phyloP scores from a whole-genome alignment of 2,329 filamentous ascomycete species.

The Hyphodiscus sp. region DNA sequence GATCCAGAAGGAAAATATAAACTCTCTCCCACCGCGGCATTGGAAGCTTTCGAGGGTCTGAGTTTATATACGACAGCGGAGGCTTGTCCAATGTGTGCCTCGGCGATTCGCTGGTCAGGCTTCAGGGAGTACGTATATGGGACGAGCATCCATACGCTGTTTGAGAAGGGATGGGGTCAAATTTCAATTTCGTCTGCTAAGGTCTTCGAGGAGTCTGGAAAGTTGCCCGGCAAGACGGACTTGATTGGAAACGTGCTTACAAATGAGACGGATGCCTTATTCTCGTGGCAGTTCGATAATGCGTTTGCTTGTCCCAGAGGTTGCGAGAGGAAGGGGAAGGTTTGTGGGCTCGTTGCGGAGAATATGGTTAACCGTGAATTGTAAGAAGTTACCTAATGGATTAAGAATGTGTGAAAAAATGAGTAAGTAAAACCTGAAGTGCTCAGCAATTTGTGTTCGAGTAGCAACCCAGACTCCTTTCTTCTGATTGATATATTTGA shows the following conservation, averaged over 20 bases:
- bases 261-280: conserved; percentile 48
- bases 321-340: conserved; percentile 13
- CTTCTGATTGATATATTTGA: conserved; percentile 46
- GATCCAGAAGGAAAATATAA: conserved; percentile 39
- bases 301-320: conserved; percentile 15
- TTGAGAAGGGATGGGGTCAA: conserved; percentile 44
- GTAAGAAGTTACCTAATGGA: neutral
- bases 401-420: no score
- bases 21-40: conserved; percentile 34
- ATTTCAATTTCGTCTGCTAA: conserved; percentile 41
- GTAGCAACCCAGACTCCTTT: conserved; percentile 49
- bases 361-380: conserved; percentile 3
- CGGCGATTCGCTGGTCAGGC: conserved; percentile 48
- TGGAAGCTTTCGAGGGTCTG: conserved; percentile 29
- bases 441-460: conserved; percentile 44
- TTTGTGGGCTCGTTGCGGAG: conserved; percentile 2
- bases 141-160: conserved; percentile 31
- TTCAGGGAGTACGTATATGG: conserved; percentile 33
- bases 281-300: conserved; percentile 46
- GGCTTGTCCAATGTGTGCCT: conserved; percentile 50
- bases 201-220: conserved; percentile 38
- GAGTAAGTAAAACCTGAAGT: conserved; percentile 32
- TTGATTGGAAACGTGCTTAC: conserved; percentile 40
- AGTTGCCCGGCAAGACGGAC: conserved; percentile 31
- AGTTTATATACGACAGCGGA: conserved; percentile 47